Conservation (phyloP, 768 basidiomycete genomes). For the Stropharia rugosoannulata region DNA sequence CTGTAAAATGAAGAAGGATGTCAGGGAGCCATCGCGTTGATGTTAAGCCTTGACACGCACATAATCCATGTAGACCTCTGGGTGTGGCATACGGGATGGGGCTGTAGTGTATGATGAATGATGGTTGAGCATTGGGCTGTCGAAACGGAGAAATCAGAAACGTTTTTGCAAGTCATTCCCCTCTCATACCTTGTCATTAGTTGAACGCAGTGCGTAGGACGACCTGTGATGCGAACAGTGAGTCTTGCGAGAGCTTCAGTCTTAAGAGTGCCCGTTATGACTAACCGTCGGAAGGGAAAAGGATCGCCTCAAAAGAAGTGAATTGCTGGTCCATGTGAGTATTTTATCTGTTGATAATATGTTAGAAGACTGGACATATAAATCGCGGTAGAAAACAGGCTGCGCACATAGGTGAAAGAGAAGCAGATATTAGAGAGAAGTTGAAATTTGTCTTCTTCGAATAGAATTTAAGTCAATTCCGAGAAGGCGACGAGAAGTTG, state of each 20-base stretch:
- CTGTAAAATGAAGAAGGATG: slow-evolving; percentile 24
- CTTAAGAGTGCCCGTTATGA: not conserved
- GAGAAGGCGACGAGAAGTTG: not conserved
- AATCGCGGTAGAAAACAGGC: not conserved
- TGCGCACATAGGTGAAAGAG: not conserved
- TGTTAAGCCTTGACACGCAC: slow-evolving; percentile 27
- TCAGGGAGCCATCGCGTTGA: slow-evolving; percentile 7
- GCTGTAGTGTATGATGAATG: slow-evolving; percentile 43
- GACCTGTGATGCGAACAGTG: slow-evolving; percentile 36
- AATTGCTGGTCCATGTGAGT: slow-evolving; percentile 56
- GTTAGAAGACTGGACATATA: not conserved
- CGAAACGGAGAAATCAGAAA: not conserved
- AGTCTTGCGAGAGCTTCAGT: not conserved
- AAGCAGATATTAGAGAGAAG: not conserved
- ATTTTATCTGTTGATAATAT: not conserved
- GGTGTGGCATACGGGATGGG: slow-evolving; percentile 71
- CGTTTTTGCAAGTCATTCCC: too few relatives aligned
- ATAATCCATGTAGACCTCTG: slow-evolving; percentile 85
- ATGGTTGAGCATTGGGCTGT: slow-evolving; percentile 44
- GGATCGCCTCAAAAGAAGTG: slow-evolving; percentile 63
- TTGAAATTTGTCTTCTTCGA: not conserved
- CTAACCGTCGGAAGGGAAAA: slow-evolving; percentile 73
- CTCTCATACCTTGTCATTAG: slow-evolving; percentile 67
- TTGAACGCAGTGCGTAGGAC: slow-evolving; percentile 68
- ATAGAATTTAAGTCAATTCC: not conserved